phyloP scores from a whole-genome alignment of 352 stramenopile species.

The Phytophthora rubi region DNA sequence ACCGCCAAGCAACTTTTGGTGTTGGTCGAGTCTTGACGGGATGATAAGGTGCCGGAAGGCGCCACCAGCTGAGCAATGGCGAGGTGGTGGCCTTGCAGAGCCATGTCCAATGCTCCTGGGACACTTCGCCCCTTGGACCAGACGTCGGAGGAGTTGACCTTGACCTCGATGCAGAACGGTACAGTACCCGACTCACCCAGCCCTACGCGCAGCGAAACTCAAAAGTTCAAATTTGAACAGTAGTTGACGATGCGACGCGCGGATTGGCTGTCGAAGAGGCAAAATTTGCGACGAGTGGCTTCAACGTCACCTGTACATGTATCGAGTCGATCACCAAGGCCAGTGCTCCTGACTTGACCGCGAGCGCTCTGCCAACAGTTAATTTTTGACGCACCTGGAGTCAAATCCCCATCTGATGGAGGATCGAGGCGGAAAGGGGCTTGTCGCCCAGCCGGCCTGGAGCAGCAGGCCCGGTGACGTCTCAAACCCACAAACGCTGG shows the following conservation, averaged over 20 bases:
- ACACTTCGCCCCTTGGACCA: background rate
- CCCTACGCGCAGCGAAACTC: conserved; percentile 24
- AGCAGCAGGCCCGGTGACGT: conserved; percentile 2
- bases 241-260: background rate
- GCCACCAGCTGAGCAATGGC: background rate
- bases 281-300: background rate
- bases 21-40: too few species aligned
- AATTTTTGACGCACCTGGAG: conserved; percentile 19
- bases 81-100: background rate
- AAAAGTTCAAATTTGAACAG: background rate
- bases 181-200: background rate
- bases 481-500: conserved; percentile 20
- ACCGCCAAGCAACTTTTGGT: background rate
- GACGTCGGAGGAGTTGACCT: background rate
- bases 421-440: background rate
- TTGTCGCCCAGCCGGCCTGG: background rate
- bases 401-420: conserved; percentile 15
- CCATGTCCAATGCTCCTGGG: background rate
- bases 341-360: background rate
- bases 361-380: background rate
- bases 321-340: conserved; percentile 9
- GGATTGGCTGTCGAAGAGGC: conserved; percentile 7
- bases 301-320: conserved; percentile 3
- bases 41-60: background rate
- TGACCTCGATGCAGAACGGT: background rate